Evolutionary conservation across 306 rosid genomes (phyloP), one percentile per base, ranked within the genome.

Genomic region (Trichosanthes cucumerina): DNA sequence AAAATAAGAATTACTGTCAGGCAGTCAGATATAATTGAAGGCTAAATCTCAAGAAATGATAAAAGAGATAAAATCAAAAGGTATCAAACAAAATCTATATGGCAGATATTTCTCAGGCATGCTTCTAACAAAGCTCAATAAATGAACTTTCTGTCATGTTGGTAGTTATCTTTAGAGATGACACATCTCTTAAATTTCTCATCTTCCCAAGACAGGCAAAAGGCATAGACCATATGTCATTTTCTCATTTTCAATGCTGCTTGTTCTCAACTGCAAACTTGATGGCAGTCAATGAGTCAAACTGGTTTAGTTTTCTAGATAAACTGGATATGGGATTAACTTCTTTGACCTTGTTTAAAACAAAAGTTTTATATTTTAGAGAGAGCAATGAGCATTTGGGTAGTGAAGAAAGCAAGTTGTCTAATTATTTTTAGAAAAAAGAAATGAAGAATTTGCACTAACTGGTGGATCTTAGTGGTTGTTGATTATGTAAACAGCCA

Each of bases 401-500:
- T 23, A 71, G n/a, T 24, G 57, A 71, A 70, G 74, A 70, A 70
- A 70, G 24, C 75, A 68, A 21, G 54, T 70, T 24, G 10, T 26
- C 54, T 13, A 21, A 21, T 44, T 21, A 43, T 70, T 60, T 4
- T 5, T 12, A 7, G 7, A 8, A 18, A 34, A 34, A 23, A 44
- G n/a, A 28, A 28, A 13, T 41, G 39, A 44, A 41, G 77, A 47
- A 26, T 47, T 73, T 73, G 78, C 62, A 73, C 78, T 73, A 49
- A 26, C 77, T 71, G 58, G 10, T 28, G 77, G 78, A 28, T 47
- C 33, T 15, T 49, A 85, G 88, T 82, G 82, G 81, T 75, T 50
- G 44, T 43, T 75, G 81, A 86, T 96, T 87, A 89, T 90, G 80
- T 80, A 76, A 77, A 71, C 82, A 85, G 89, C 87, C 75, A 71